Conservation (phyloP, 208 protist genomes). For the Trypanosomatidae sp. region DNA sequence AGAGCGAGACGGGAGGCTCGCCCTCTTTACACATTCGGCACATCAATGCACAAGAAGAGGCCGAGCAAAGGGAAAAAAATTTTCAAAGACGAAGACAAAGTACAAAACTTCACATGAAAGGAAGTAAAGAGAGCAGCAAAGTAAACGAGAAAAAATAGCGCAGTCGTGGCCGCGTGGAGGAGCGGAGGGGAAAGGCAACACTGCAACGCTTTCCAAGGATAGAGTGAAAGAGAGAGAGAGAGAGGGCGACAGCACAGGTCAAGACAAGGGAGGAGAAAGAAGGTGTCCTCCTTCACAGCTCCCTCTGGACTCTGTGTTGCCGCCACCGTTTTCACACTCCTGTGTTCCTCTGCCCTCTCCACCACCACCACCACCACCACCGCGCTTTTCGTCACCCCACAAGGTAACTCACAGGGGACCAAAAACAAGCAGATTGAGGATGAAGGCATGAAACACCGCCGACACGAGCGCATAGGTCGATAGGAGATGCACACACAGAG, state of each 20-base stretch:
- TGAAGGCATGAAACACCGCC: not conserved
- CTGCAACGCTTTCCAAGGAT: not conserved
- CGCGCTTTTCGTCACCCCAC: not conserved
- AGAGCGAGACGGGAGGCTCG: not conserved
- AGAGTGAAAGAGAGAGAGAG: not conserved
- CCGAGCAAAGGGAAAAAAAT: not conserved
- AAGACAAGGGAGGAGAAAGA: constrained; percentile 1
- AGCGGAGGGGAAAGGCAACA: not conserved
- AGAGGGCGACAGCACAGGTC: not conserved
- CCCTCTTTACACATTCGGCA: not conserved
- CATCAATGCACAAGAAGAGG: not conserved
- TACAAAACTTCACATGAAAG: not conserved
- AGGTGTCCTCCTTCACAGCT: not conserved
- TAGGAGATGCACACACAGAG: not conserved
- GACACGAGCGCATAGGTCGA: not conserved
- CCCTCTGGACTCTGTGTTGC: not conserved
- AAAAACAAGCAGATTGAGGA: not conserved
- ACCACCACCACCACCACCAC: too few relatives aligned
- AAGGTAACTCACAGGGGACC: constrained; percentile 1
- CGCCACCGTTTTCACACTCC: too few relatives aligned
- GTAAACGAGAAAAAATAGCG: not conserved
- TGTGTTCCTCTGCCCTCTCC: too few relatives aligned
- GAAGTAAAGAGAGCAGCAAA: not conserved
- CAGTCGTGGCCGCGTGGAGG: not conserved
- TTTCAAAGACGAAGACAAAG: not conserved